These are phyloP conservation scores for Fusarium subglutinans DNA, from an alignment of 2,329 filamentous ascomycete species.

Conservation along the genomic window DNA sequence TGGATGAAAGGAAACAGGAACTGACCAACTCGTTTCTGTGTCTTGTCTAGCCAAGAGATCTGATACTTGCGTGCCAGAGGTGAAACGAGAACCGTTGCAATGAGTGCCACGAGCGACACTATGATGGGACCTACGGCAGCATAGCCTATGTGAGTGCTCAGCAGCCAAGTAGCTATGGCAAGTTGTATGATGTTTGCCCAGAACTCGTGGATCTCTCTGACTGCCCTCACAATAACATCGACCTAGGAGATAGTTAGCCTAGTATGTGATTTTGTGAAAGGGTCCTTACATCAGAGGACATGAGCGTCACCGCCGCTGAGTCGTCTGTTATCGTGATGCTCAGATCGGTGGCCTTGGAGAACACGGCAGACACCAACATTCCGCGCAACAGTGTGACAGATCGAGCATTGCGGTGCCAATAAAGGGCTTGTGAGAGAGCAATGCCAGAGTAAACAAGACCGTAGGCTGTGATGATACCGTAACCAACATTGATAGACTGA, in stretches of 20 bases:
- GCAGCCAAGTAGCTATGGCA: slow-evolving; percentile 46
- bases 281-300: slow-evolving; percentile 51
- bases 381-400: slow-evolving; percentile 47
- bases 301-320: slow-evolving; percentile 51
- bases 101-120: slow-evolving; percentile 42
- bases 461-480: slow-evolving; percentile 48
- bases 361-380: slow-evolving; percentile 47
- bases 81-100: slow-evolving; percentile 40
- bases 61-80: slow-evolving; percentile 45
- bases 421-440: slow-evolving; percentile 45
- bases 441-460: slow-evolving; percentile 46
- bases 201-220: slow-evolving; percentile 49
- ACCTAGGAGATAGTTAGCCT: slow-evolving; percentile 38
- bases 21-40: slow-evolving; percentile 44
- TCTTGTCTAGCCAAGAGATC: slow-evolving; percentile 39
- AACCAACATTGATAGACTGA: slow-evolving; percentile 40
- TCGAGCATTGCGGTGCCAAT: slow-evolving; percentile 46
- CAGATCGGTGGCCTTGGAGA: slow-evolving; percentile 46
- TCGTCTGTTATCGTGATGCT: slow-evolving; percentile 44
- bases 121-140: slow-evolving; percentile 48
- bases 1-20: neutral
- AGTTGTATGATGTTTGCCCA: slow-evolving; percentile 51
- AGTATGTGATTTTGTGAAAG: neutral
- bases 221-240: slow-evolving; percentile 49
- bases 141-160: slow-evolving; percentile 48